These are phyloP conservation scores for Candida dendrica DNA, from an alignment of 805 yeast genomes.

Conservation along the genomic window DNA sequence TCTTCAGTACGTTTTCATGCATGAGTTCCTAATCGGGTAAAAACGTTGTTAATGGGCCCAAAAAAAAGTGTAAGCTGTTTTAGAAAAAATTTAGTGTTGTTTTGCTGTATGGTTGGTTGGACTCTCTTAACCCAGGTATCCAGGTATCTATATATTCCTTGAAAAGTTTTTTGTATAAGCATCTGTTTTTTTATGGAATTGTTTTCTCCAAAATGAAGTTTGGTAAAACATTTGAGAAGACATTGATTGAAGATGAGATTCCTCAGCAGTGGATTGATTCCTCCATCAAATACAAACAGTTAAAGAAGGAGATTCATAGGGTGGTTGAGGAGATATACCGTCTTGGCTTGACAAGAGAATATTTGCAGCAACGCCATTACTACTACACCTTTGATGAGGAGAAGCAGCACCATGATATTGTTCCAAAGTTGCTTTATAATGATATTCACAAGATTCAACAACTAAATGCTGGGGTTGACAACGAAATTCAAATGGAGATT, in stretches of 20 bases:
- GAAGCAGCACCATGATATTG: neutral
- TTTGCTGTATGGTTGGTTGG: too few relatives aligned
- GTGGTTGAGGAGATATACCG: constrained; percentile 57
- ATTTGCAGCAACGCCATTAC: constrained; percentile 16
- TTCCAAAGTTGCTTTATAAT: neutral
- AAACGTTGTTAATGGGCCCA: neutral
- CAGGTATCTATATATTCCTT: too few relatives aligned
- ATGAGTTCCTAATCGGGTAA: neutral
- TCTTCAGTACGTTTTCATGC: too few relatives aligned
- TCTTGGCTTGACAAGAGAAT: constrained; percentile 43
- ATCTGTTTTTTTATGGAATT: too few relatives aligned
- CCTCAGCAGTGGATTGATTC: constrained; percentile 63
- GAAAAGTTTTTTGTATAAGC: too few relatives aligned
- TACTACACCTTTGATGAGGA: neutral
- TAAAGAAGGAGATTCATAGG: constrained; percentile 58
- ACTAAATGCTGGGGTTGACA: neutral
- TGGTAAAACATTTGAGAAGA: constrained; percentile 63
- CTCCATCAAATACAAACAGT: constrained; percentile 65
- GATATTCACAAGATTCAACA: neutral
- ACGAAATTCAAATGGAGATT: neutral
- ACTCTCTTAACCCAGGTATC: too few relatives aligned
- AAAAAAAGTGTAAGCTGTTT: too few relatives aligned
- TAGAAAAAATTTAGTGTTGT: too few relatives aligned
- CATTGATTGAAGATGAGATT: constrained; percentile 49
- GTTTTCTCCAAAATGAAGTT: constrained; percentile 62